phyloP scores from a whole-genome alignment of 805 yeast species.

The Tetrapisispora namnaoensis region DNA sequence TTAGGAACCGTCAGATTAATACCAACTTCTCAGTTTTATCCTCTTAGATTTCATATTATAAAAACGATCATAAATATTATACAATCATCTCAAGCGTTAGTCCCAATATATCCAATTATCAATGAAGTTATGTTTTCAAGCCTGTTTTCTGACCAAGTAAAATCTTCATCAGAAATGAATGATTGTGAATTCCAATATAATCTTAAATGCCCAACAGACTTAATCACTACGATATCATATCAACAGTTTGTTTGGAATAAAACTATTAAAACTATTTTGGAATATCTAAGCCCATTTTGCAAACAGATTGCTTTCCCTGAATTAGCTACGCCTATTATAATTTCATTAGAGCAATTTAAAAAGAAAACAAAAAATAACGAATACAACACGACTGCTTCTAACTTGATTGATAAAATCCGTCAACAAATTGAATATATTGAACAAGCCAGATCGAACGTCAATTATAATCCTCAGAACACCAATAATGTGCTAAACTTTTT shows the following conservation, averaged over 20 bases:
- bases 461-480: constrained; percentile 76
- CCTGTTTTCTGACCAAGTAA: constrained; percentile 64
- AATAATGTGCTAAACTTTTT: constrained; percentile 65
- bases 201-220: constrained; percentile 73
- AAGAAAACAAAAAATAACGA: constrained; percentile 49
- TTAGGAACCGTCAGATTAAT: constrained; percentile 81
- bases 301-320: constrained; percentile 95
- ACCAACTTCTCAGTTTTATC: constrained; percentile 90
- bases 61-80: constrained; percentile 75
- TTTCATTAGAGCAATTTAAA: constrained; percentile 66
- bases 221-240: constrained; percentile 69
- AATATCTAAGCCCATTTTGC: constrained; percentile 70
- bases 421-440: constrained; percentile 59
- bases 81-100: constrained; percentile 77
- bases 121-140: constrained; percentile 75
- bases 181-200: constrained; percentile 80
- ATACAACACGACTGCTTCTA: constrained; percentile 65
- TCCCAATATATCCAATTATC: constrained; percentile 80
- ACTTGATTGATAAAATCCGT: constrained; percentile 65
- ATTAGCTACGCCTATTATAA: constrained; percentile 71
- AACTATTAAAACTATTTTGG: constrained; percentile 66
- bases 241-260: constrained; percentile 86
- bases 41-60: constrained; percentile 79
- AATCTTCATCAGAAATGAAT: constrained; percentile 40
- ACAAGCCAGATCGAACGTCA: constrained; percentile 60